Evolutionary conservation across 768 basidiomycete genomes (phyloP).

Genomic region (Tephrocybe sp.): DNA sequence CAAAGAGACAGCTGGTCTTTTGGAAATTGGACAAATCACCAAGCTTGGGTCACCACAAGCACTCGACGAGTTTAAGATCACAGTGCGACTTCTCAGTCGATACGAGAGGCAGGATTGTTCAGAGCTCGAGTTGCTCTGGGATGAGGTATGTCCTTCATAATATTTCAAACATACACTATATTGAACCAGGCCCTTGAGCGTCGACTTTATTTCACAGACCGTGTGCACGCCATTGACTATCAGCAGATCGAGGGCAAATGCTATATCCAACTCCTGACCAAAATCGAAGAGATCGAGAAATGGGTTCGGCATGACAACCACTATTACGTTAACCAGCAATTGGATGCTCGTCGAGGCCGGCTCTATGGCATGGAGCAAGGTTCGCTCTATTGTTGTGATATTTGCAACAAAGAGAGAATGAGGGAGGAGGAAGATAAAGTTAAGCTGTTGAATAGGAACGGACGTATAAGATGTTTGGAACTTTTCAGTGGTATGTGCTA

Average conservation of each 20-base stretch:
- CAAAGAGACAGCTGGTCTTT: slow-evolving; percentile 24
- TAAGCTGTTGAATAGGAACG: slow-evolving; percentile 33
- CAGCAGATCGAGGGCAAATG: slow-evolving; percentile 54
- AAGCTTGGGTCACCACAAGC: slow-evolving; percentile 31
- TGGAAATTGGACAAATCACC: slow-evolving; percentile 59
- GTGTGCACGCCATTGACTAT: slow-evolving; percentile 26
- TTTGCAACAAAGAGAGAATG: slow-evolving; percentile 37
- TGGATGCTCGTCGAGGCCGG: slow-evolving; percentile 17
- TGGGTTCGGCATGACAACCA: slow-evolving; percentile 62
- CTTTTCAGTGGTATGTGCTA: slow-evolving; percentile 60
- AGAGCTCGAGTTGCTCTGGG: slow-evolving; percentile 21
- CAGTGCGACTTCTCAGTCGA: slow-evolving; percentile 45
- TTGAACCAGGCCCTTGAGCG: slow-evolving; percentile 27
- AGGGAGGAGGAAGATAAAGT: slow-evolving; percentile 26
- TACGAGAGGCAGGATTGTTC: slow-evolving; percentile 23
- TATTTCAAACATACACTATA: background rate
- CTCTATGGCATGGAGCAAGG: slow-evolving; percentile 20
- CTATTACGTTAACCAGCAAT: slow-evolving; percentile 49
- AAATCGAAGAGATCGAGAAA: slow-evolving; percentile 32
- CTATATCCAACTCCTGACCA: slow-evolving; percentile 40
- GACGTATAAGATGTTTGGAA: slow-evolving; percentile 59
- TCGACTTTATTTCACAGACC: slow-evolving; percentile 40
- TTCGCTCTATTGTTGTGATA: slow-evolving; percentile 35
- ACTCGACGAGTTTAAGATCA: slow-evolving; percentile 23
- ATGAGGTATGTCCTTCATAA: slow-evolving; percentile 41